A percentile compares a stretch with the other conserved stretches of the same genome.
These are phyloP conservation scores for Aschersonia sp. DNA, from an alignment of 2,329 filamentous ascomycete species.

Conservation along the genomic window DNA sequence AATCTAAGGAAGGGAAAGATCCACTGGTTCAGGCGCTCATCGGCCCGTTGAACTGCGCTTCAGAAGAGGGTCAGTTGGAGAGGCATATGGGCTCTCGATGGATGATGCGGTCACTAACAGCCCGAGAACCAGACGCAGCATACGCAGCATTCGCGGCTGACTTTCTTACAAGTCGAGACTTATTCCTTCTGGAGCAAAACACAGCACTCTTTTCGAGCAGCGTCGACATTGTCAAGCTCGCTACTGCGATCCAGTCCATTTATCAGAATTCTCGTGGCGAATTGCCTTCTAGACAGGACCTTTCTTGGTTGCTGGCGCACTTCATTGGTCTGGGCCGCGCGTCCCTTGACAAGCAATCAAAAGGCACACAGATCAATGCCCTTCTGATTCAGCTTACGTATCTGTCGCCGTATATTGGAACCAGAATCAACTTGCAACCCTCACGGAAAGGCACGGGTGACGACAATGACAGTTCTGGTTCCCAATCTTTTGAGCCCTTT, in stretches of 20 bases:
- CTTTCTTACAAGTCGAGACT: slow-evolving; percentile 21
- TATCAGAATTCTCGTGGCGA: slow-evolving; percentile 14
- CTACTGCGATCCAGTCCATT: slow-evolving; percentile 22
- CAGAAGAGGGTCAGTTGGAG: slow-evolving; percentile 7
- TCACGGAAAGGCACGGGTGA: slow-evolving; percentile 6
- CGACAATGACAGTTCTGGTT: background rate
- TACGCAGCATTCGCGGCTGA: slow-evolving; percentile 22
- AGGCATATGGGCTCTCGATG: background rate
- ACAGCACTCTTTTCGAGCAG: slow-evolving; percentile 18
- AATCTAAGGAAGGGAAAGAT: slow-evolving; percentile 8
- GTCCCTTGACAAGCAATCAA: slow-evolving; percentile 17
- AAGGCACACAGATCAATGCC: slow-evolving; percentile 30
- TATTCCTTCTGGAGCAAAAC: slow-evolving; percentile 26
- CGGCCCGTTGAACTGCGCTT: slow-evolving; percentile 12
- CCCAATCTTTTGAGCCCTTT: slow-evolving; percentile 32
- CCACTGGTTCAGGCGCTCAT: slow-evolving; percentile 14
- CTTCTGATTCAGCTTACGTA: slow-evolving; percentile 38
- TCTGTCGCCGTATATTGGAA: slow-evolving; percentile 34
- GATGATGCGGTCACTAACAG: background rate
- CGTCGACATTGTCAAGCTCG: slow-evolving; percentile 25
- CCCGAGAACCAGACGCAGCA: slow-evolving; percentile 5
- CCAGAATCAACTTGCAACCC: slow-evolving; percentile 6
- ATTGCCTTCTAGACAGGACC: slow-evolving; percentile 21
- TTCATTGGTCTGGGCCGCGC: slow-evolving; percentile 43
- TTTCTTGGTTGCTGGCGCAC: slow-evolving; percentile 52